Evolutionary conservation across 225 moss, liverwort and hornwort species (phyloP).

Genomic region (Lunularia cruciata): DNA sequence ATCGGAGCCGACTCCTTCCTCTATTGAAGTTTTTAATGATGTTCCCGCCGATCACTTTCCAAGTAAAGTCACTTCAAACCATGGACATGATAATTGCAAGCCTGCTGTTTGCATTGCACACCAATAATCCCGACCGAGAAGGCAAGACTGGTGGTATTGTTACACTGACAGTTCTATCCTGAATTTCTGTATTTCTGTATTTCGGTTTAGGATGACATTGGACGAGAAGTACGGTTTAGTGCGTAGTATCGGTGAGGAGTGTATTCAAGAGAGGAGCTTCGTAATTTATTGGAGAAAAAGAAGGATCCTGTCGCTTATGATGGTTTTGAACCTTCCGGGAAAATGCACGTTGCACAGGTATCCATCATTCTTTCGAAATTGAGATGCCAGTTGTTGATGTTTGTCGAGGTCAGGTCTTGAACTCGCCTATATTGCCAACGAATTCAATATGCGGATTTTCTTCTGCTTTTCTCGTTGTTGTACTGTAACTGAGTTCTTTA

Average conservation of each 20-base stretch:
- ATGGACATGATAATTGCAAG: too few relatives aligned
- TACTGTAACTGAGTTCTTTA: too few relatives aligned
- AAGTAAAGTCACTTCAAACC: neutral
- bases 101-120: too few relatives aligned
- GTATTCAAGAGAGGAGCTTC: constrained; percentile 87
- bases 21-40: neutral
- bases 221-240: constrained; percentile 72
- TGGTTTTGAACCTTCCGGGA: constrained; percentile 92
- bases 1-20: neutral
- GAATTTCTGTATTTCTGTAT: neutral
- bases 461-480: neutral
- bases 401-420: too few relatives aligned
- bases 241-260: constrained; percentile 83
- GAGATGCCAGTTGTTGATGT: too few relatives aligned
- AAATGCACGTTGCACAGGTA: constrained; percentile 96
- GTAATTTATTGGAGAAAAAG: constrained; percentile 73
- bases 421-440: too few relatives aligned
- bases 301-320: constrained; percentile 75
- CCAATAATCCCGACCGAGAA: too few relatives aligned
- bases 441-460: neutral
- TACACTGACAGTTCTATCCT: too few relatives aligned
- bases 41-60: constrained; percentile 13
- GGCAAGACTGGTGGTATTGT: too few relatives aligned
- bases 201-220: constrained; percentile 34
- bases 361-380: too few relatives aligned